Conservation (phyloP, 2,329 filamentous ascomycete genomes). For the Pezicula neosporulosa region DNA sequence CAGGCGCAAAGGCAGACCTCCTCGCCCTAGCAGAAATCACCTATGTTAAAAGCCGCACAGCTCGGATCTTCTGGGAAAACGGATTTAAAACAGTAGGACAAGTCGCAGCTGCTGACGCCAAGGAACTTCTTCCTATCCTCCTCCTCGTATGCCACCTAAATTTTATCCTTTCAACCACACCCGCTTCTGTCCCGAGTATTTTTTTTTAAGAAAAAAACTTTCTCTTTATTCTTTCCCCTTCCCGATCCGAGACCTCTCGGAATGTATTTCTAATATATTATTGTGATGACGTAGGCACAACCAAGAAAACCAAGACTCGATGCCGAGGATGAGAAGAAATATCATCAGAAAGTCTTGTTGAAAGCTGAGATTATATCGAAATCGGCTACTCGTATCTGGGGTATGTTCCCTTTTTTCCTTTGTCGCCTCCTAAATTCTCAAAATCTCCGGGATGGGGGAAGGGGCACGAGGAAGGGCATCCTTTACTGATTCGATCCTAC, state of each 20-base stretch:
- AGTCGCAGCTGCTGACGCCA: slow-evolving; percentile 65
- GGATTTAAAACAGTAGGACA: slow-evolving; percentile 66
- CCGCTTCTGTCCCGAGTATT: too few relatives aligned
- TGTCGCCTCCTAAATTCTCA: neutral
- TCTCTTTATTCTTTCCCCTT: too few relatives aligned
- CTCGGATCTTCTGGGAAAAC: slow-evolving; percentile 72
- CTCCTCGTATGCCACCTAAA: slow-evolving; percentile 51
- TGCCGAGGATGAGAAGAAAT: slow-evolving; percentile 53
- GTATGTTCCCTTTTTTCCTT: slow-evolving; percentile 7
- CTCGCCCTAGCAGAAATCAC: slow-evolving; percentile 68
- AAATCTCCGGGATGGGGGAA: too few relatives aligned
- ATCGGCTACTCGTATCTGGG: slow-evolving; percentile 68
- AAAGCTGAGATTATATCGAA: slow-evolving; percentile 68
- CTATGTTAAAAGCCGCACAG: slow-evolving; percentile 75
- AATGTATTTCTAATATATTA: too few relatives aligned
- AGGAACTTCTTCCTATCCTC: slow-evolving; percentile 67
- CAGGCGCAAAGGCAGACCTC: slow-evolving; percentile 65
- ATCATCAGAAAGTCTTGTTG: slow-evolving; percentile 58
- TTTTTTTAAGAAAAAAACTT: too few relatives aligned
- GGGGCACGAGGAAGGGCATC: too few relatives aligned
- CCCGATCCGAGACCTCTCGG: too few relatives aligned
- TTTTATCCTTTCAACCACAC: too few relatives aligned
- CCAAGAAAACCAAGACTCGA: slow-evolving; percentile 59
- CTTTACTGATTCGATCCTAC: too few relatives aligned
- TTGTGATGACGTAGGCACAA: slow-evolving; percentile 48